Conservation (phyloP, 805 yeast species). For the Zygotorulaspora sp. region DNA sequence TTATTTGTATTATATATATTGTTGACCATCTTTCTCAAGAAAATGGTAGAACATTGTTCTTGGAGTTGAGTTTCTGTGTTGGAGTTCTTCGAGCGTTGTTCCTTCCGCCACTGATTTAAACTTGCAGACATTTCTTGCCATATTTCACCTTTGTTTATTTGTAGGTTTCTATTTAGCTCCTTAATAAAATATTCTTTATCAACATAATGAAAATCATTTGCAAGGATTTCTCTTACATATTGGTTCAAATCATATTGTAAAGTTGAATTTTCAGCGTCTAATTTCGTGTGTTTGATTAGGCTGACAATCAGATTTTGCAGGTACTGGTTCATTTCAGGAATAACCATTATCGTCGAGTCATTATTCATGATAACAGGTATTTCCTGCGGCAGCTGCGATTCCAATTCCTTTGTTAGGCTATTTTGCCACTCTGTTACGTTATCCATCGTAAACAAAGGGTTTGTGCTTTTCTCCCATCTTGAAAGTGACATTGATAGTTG, state of each 20-base stretch:
- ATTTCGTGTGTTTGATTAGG: constrained; percentile 10
- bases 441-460: constrained; percentile 12
- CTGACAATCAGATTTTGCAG: constrained; percentile 19
- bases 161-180: constrained; percentile 28
- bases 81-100: constrained; percentile 2
- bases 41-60: constrained; percentile 26
- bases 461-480: constrained; percentile 9
- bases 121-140: constrained; percentile 23
- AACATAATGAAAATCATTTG: constrained; percentile 30
- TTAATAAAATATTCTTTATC: constrained; percentile 27
- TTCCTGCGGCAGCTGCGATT: constrained; percentile 26
- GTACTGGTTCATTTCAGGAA: constrained; percentile 32
- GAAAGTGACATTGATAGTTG: constrained; percentile 14
- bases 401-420: constrained; percentile 18
- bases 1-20: constrained; percentile 32
- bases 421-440: constrained; percentile 28
- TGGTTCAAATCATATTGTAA: constrained; percentile 26
- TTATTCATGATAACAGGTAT: constrained; percentile 31
- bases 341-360: constrained; percentile 24
- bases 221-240: constrained; percentile 32
- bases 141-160: constrained; percentile 26
- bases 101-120: constrained; percentile 10
- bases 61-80: constrained; percentile 8
- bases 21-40: constrained; percentile 28
- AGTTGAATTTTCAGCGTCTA: constrained; percentile 4